Conservation (phyloP, 164 flowering plant species). For the Macadamia integrifolia region DNA sequence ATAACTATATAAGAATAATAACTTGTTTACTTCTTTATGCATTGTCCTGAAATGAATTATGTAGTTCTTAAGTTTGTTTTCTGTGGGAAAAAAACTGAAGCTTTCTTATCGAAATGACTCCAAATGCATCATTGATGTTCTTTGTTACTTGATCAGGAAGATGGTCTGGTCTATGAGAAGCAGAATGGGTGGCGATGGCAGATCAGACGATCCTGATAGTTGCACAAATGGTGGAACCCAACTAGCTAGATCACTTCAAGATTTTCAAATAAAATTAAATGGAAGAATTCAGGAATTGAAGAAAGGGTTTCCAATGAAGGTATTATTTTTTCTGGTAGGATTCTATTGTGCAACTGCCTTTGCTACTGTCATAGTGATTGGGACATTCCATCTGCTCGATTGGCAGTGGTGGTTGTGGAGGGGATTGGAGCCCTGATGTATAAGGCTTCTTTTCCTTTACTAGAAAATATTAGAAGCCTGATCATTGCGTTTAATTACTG, state of each 20-base stretch:
- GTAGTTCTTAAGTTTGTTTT: too few relatives aligned
- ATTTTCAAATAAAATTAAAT: constrained; percentile 40
- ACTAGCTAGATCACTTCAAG: constrained; percentile 47
- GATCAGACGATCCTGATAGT: constrained; percentile 36
- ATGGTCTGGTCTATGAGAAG: constrained; percentile 48
- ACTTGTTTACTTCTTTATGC: too few relatives aligned
- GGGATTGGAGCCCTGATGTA: constrained; percentile 95
- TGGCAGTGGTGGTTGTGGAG: constrained; percentile 86
- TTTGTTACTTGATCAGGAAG: constrained; percentile 36
- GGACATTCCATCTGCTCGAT: constrained; percentile 92
- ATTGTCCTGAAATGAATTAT: too few relatives aligned
- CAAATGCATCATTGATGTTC: constrained; percentile 1
- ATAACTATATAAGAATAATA: too few relatives aligned
- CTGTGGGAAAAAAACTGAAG: too few relatives aligned
- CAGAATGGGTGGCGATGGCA: constrained; percentile 28
- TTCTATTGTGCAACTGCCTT: constrained; percentile 95
- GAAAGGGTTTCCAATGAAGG: constrained; percentile 65
- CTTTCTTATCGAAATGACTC: background rate
- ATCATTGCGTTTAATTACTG: constrained; percentile 78
- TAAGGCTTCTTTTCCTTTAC: constrained; percentile 50
- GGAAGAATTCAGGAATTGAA: constrained; percentile 46
- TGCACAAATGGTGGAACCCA: constrained; percentile 47
- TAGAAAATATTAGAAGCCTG: constrained; percentile 40
- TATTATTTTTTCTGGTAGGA: constrained; percentile 84
- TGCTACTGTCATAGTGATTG: constrained; percentile 93